phyloP scores from a whole-genome alignment of 441 rosid genomes.

The Brassica hybrid region DNA sequence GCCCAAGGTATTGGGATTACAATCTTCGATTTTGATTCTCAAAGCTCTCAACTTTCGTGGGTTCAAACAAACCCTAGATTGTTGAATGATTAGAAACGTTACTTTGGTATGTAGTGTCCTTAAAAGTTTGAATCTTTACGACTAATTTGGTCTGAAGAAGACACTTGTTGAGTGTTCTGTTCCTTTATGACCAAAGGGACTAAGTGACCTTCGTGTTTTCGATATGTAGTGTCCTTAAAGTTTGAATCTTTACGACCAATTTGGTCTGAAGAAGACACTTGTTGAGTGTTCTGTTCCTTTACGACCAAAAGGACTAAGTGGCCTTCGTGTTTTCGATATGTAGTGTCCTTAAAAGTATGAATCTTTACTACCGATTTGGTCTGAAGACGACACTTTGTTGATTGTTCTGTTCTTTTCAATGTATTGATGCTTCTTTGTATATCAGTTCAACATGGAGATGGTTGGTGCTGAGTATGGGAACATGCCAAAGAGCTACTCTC shows the following conservation, averaged over 20 bases:
- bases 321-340: too few species aligned
- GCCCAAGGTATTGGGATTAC: constrained; percentile 50
- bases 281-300: background rate
- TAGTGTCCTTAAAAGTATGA: background rate
- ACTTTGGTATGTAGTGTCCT: background rate
- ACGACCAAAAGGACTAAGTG: background rate
- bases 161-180: background rate
- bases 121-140: background rate
- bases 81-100: background rate
- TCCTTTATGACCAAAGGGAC: background rate
- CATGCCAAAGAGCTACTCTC: constrained; percentile 69
- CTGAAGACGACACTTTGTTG: background rate
- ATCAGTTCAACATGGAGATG: constrained; percentile 88
- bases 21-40: constrained; percentile 10
- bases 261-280: too few species aligned
- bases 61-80: constrained; percentile 17
- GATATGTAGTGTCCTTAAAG: background rate
- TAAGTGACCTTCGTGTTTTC: background rate
- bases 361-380: background rate
- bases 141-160: background rate
- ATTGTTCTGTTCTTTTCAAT: background rate
- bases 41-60: constrained; percentile 8
- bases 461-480: constrained; percentile 55
- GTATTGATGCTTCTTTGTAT: background rate
- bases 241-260: too few species aligned